Evolutionary conservation across 768 basidiomycete genomes (phyloP).

Genomic region (Agaricus blazei): DNA sequence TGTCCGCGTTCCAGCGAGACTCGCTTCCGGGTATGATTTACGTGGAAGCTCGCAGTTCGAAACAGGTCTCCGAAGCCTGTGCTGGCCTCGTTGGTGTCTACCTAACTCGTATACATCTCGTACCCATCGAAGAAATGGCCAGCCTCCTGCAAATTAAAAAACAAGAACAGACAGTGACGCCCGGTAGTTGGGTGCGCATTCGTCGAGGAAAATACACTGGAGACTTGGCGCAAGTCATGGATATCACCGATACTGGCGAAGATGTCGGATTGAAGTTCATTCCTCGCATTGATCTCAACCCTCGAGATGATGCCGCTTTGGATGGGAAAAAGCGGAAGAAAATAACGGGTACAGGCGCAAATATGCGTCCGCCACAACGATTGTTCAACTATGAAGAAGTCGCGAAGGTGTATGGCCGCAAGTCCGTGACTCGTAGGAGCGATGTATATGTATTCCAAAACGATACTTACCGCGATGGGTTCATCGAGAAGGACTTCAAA

Average conservation of each 20-base stretch:
- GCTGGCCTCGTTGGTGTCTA: conserved; percentile 93
- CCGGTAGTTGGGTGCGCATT: conserved; percentile 93
- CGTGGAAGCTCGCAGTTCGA: conserved; percentile 86
- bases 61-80: conserved; percentile 81
- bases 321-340: conserved; percentile 79
- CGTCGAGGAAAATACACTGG: conserved; percentile 91
- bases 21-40: conserved; percentile 95
- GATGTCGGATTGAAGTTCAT: conserved; percentile 91
- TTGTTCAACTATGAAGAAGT: conserved; percentile 95
- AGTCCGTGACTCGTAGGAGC: conserved; percentile 68
- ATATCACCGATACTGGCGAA: conserved; percentile 90
- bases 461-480: conserved; percentile 93
- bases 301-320: conserved; percentile 67
- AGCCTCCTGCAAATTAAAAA: conserved; percentile 94
- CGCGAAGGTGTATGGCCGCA: conserved; percentile 76
- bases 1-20: conserved; percentile 94
- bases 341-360: conserved; percentile 36
- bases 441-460: conserved; percentile 82
- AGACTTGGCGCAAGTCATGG: conserved; percentile 93
- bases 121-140: conserved; percentile 98
- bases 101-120: conserved; percentile 71
- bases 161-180: conserved; percentile 77
- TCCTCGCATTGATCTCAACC: conserved; percentile 96
- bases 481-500: conserved; percentile 94
- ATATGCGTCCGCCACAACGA: conserved; percentile 84